phyloP scores from a whole-genome alignment of 2,329 filamentous ascomycete species.

The Xylariaceae sp. region DNA sequence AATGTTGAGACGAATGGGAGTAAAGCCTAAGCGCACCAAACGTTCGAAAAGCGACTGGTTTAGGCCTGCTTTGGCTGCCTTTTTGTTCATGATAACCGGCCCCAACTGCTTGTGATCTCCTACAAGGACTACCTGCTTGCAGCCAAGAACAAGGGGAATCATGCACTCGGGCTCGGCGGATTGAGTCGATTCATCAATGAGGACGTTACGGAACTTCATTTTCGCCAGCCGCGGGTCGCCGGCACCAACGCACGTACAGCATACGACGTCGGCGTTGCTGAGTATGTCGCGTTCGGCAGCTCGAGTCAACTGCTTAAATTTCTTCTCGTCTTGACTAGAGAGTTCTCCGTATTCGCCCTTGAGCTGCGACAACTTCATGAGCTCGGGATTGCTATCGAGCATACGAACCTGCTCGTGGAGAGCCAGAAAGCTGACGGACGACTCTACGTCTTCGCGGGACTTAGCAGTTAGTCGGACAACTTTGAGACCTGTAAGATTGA shows the following conservation, averaged over 20 bases:
- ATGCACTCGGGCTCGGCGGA: constrained; percentile 98
- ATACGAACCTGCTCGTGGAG: constrained; percentile 95
- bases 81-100: constrained; percentile 99
- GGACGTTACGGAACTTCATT: constrained; percentile 95
- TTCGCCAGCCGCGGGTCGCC: constrained; percentile 92
- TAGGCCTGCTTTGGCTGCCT: constrained; percentile 92
- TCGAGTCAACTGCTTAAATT: constrained; percentile 92
- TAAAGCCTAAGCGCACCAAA: constrained; percentile 82
- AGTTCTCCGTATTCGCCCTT: constrained; percentile 89
- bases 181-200: constrained; percentile 97
- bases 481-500: constrained; percentile 90
- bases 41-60: constrained; percentile 99
- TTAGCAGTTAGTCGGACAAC: constrained; percentile 98
- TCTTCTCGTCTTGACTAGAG: constrained; percentile 95
- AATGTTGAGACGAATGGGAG: constrained; percentile 88
- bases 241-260: constrained; percentile 96
- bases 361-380: constrained; percentile 86
- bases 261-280: constrained; percentile 93
- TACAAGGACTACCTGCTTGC: constrained; percentile 98
- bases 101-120: constrained; percentile 97
- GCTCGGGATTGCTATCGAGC: constrained; percentile 92
- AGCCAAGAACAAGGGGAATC: constrained; percentile 94
- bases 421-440: constrained; percentile 92
- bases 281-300: constrained; percentile 93
- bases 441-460: constrained; percentile 96